Conservation (phyloP, 495 filamentous ascomycete species). For the Neurospora sublineolata region DNA sequence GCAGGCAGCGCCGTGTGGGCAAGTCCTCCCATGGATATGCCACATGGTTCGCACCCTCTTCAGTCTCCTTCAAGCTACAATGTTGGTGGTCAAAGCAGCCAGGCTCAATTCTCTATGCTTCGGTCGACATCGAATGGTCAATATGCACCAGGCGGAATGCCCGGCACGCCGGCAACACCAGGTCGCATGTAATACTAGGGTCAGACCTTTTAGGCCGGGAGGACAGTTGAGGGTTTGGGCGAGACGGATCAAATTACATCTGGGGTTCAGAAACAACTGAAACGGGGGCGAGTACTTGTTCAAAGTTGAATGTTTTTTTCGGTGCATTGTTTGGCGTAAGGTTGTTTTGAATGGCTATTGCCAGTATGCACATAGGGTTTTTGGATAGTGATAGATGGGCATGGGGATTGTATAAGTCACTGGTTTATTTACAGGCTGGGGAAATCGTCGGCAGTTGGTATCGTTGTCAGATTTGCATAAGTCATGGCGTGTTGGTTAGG, state of each 20-base stretch:
- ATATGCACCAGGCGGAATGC: conserved; percentile 10
- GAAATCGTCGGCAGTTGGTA: not conserved
- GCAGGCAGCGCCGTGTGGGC: conserved; percentile 3
- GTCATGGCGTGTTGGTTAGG: not conserved
- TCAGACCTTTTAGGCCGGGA: conserved; percentile 25
- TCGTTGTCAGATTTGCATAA: not conserved
- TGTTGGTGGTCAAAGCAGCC: conserved; percentile 15
- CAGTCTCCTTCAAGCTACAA: conserved; percentile 13
- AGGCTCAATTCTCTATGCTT: conserved; percentile 20
- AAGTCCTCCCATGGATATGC: conserved; percentile 14
- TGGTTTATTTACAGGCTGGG: not conserved
- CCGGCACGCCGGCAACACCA: conserved; percentile 19
- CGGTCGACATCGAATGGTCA: conserved; percentile 21
- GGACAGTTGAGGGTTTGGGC: not conserved
- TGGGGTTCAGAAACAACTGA: not conserved
- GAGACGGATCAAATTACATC: not conserved
- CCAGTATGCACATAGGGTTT: not conserved
- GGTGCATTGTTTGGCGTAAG: not conserved
- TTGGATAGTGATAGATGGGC: not conserved
- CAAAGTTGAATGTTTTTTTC: not conserved
- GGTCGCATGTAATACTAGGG: conserved; percentile 24
- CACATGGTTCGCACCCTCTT: conserved; percentile 5
- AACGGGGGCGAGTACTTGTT: not conserved
- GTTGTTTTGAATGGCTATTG: not conserved
- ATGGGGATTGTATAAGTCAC: not conserved